Conservation (phyloP, 768 basidiomycete genomes). For the Rhizopogon salebrosus region DNA sequence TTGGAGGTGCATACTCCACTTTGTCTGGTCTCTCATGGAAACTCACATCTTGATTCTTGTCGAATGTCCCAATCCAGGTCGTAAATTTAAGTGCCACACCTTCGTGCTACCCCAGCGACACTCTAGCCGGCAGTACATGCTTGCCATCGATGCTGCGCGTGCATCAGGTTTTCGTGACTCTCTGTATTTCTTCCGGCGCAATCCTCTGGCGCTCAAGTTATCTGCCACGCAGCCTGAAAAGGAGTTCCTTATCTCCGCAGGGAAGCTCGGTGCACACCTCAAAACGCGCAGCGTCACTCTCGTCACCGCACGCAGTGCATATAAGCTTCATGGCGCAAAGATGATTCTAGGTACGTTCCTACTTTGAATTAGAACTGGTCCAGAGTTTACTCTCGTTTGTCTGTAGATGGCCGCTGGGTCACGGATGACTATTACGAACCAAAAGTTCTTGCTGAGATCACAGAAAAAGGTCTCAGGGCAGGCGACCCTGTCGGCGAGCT, state of each 20-base stretch:
- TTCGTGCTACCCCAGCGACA: slow-evolving; percentile 85
- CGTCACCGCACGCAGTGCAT: slow-evolving; percentile 87
- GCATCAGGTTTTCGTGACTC: slow-evolving; percentile 96
- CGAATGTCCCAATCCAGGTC: slow-evolving; percentile 48
- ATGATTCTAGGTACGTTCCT: slow-evolving; percentile 68
- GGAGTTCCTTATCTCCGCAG: slow-evolving; percentile 83
- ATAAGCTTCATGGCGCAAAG: slow-evolving; percentile 90
- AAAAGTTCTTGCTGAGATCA: slow-evolving; percentile 69
- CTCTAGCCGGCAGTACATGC: slow-evolving; percentile 83
- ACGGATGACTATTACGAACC: slow-evolving; percentile 96
- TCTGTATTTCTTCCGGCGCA: slow-evolving; percentile 95
- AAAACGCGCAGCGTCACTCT: slow-evolving; percentile 91
- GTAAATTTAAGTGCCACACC: slow-evolving; percentile 83
- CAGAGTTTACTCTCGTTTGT: neutral
- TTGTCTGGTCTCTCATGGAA: too few species aligned
- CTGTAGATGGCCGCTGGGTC: slow-evolving; percentile 84
- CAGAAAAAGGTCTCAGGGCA: slow-evolving; percentile 75
- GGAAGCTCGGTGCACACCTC: slow-evolving; percentile 84
- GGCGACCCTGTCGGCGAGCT: slow-evolving; percentile 83
- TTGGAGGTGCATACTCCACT: slow-evolving; percentile 59
- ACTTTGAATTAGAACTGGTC: neutral
- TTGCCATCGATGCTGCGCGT: slow-evolving; percentile 95
- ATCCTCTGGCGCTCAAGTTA: slow-evolving; percentile 85
- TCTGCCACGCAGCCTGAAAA: slow-evolving; percentile 88
- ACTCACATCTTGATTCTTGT: neutral